phyloP scores from a whole-genome alignment of 2,329 filamentous ascomycete genomes.

The Pestalotiopsis sp. region DNA sequence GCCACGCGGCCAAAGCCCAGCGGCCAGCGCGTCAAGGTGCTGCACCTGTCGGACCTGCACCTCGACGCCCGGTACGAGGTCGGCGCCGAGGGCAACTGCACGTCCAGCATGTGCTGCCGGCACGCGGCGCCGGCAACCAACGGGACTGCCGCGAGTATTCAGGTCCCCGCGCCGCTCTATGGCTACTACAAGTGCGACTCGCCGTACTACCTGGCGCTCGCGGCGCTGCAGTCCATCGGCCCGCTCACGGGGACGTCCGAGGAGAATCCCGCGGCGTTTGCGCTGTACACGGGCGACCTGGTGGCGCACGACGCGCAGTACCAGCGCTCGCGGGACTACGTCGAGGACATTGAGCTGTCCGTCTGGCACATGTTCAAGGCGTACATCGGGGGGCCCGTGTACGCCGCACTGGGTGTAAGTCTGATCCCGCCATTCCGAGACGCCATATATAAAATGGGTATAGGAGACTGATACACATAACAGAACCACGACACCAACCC shows the following conservation, averaged over 20 bases:
- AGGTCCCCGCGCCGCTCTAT: slow-evolving; percentile 54
- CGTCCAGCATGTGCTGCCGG: slow-evolving; percentile 53
- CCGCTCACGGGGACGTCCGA: slow-evolving; percentile 57
- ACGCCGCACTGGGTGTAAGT: slow-evolving; percentile 50
- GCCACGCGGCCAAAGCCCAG: slow-evolving; percentile 46
- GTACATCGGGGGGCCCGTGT: slow-evolving; percentile 59
- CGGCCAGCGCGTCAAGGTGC: slow-evolving; percentile 56
- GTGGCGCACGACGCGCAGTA: slow-evolving; percentile 56
- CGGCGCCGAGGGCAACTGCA: slow-evolving; percentile 56
- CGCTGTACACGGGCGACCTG: slow-evolving; percentile 60
- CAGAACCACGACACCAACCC: slow-evolving; percentile 59
- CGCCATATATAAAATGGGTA: not conserved
- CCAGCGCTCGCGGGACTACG: slow-evolving; percentile 53
- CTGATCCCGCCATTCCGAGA: not conserved
- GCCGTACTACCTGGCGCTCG: slow-evolving; percentile 58
- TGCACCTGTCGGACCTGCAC: slow-evolving; percentile 60
- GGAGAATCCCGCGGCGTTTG: slow-evolving; percentile 50
- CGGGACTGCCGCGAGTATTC: slow-evolving; percentile 39
- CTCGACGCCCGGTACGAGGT: slow-evolving; percentile 57
- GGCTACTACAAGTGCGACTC: slow-evolving; percentile 60
- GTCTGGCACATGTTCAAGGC: slow-evolving; percentile 58
- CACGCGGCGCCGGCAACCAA: slow-evolving; percentile 38
- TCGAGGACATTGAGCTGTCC: slow-evolving; percentile 55
- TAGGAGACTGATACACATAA: not conserved
- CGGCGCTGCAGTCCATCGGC: slow-evolving; percentile 57